Evolutionary conservation across 2,329 filamentous ascomycete species (phyloP).

Genomic region (Cucurbitaria berberidis): DNA sequence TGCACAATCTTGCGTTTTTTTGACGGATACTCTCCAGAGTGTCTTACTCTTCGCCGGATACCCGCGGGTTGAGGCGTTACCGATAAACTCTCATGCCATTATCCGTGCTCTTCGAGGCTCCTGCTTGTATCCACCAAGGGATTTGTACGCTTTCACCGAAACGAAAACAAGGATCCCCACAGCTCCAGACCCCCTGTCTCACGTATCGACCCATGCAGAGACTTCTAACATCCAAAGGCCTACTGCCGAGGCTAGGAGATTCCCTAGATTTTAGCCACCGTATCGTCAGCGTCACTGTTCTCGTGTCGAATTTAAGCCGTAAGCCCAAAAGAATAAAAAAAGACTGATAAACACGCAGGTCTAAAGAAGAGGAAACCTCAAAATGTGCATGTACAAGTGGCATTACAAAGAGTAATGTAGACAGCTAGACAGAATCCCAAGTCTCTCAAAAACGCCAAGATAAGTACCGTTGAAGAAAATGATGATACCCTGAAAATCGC

Average conservation of each 20-base stretch:
- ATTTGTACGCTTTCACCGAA: no score
- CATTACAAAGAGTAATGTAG: slow-evolving; percentile 24
- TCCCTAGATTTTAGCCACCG: not conserved
- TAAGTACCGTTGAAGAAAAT: slow-evolving; percentile 3
- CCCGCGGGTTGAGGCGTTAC: not conserved
- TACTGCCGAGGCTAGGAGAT: not conserved
- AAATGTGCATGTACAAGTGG: slow-evolving; percentile 13
- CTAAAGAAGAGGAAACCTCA: not conserved
- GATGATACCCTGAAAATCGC: slow-evolving; percentile 1
- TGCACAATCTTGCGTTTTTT: not conserved
- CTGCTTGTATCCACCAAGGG: no score
- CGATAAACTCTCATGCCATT: not conserved
- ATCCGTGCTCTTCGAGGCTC: no score
- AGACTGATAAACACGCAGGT: not conserved
- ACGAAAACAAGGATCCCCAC: no score
- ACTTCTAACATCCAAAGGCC: no score
- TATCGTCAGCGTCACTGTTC: not conserved
- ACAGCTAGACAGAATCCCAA: slow-evolving; percentile 7
- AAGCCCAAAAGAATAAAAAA: not conserved
- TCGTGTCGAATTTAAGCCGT: not conserved
- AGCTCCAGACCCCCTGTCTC: no score
- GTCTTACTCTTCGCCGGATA: not conserved
- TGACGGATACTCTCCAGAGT: no score
- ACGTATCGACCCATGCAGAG: no score
- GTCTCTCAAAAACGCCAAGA: slow-evolving; percentile 16